phyloP scores from a whole-genome alignment of 2,329 filamentous ascomycete species.

The Apiospora arundinis region DNA sequence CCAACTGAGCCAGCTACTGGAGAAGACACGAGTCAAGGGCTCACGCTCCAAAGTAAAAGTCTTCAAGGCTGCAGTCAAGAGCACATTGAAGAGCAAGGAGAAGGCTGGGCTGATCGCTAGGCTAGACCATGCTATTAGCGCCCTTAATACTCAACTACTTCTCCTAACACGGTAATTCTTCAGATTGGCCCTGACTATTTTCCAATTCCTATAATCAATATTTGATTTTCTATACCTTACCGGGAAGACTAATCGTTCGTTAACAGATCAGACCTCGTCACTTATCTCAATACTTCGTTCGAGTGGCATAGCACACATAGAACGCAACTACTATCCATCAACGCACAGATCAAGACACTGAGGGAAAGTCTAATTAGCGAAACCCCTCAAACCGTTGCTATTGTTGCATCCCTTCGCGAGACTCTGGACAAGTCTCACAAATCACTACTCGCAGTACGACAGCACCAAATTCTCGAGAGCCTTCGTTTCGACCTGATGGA shows the following conservation, averaged over 20 bases:
- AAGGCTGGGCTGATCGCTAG: background rate
- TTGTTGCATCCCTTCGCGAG: background rate
- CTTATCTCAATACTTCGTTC: background rate
- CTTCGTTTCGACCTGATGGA: background rate
- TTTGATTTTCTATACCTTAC: too few relatives aligned
- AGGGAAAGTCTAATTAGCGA: background rate
- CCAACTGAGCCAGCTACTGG: background rate
- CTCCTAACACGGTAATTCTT: background rate
- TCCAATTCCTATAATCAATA: too few relatives aligned
- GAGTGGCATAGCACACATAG: background rate
- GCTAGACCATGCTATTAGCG: background rate
- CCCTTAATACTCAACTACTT: background rate
- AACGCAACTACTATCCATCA: background rate
- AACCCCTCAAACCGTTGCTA: too few relatives aligned
- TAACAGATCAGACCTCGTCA: background rate
- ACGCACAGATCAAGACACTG: background rate
- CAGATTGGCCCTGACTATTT: too few relatives aligned
- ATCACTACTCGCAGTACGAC: background rate
- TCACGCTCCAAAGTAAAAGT: background rate
- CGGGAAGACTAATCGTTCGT: background rate
- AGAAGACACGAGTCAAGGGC: background rate
- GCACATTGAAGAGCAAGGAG: background rate
- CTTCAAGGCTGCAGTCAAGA: background rate
- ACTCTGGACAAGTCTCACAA: background rate
- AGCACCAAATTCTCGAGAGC: background rate